Percentiles rank a stretch among this genome's conserved stretches.
These are phyloP conservation scores for Fusarium cyanostomum DNA, from an alignment of 2,329 filamentous ascomycete species.

Conservation along the genomic window DNA sequence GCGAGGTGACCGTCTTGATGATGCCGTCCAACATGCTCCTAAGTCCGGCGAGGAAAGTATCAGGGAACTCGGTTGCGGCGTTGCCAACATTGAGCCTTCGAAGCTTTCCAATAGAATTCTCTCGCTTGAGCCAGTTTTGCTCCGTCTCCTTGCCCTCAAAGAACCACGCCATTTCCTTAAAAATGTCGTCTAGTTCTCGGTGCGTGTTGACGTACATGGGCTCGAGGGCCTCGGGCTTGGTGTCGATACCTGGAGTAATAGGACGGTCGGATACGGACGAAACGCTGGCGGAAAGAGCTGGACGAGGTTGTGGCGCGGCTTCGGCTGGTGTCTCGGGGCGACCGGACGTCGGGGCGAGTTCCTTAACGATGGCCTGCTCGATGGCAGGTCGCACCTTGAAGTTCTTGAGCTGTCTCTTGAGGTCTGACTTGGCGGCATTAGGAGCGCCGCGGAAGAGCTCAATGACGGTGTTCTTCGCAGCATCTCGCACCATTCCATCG, in stretches of 20 bases:
- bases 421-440: slow-evolving; percentile 83
- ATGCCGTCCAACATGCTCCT: slow-evolving; percentile 86
- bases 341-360: slow-evolving; percentile 66
- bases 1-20: slow-evolving; percentile 82
- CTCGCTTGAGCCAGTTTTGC: slow-evolving; percentile 88
- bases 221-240: slow-evolving; percentile 75
- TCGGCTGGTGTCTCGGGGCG: slow-evolving; percentile 55
- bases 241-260: slow-evolving; percentile 70
- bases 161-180: slow-evolving; percentile 79
- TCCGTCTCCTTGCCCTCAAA: slow-evolving; percentile 93
- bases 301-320: slow-evolving; percentile 52
- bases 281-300: slow-evolving; percentile 60
- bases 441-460: slow-evolving; percentile 87
- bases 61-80: slow-evolving; percentile 77
- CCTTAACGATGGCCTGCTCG: slow-evolving; percentile 80
- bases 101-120: slow-evolving; percentile 81
- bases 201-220: slow-evolving; percentile 85
- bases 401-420: slow-evolving; percentile 85
- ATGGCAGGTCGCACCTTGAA: slow-evolving; percentile 90
- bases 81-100: slow-evolving; percentile 86
- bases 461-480: slow-evolving; percentile 83
- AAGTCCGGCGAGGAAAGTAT: slow-evolving; percentile 74
- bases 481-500: slow-evolving; percentile 86
- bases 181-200: slow-evolving; percentile 87
- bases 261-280: slow-evolving; percentile 64